Percentiles rank a stretch among this genome's conserved stretches.
These are phyloP conservation scores for Geotrichum histeridarum DNA, from an alignment of 1,139 yeast species.

Conservation along the genomic window DNA sequence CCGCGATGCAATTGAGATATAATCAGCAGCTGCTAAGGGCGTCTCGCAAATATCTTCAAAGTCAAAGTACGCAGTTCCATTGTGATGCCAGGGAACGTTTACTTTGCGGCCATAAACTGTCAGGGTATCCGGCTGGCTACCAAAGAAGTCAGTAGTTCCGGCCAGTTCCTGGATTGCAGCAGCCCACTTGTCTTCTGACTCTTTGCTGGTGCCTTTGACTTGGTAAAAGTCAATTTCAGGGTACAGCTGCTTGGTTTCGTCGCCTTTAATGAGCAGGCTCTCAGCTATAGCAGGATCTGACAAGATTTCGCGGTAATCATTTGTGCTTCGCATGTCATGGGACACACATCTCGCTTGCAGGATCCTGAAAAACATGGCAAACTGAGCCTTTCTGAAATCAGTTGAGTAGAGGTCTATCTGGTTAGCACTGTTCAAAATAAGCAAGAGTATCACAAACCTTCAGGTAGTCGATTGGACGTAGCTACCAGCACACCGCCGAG, in stretches of 20 bases:
- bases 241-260: background rate
- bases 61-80: slow-evolving; percentile 47
- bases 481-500: slow-evolving; percentile 72
- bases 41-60: slow-evolving; percentile 56
- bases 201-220: slow-evolving; percentile 5
- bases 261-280: background rate
- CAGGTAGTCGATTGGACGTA: slow-evolving; percentile 66
- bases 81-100: slow-evolving; percentile 44
- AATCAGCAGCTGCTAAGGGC: slow-evolving; percentile 61
- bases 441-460: slow-evolving; percentile 26
- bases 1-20: slow-evolving; percentile 59
- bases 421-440: background rate
- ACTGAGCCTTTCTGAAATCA: slow-evolving; percentile 55
- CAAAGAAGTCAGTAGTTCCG: slow-evolving; percentile 23
- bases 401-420: slow-evolving; percentile 50
- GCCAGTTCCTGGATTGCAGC: slow-evolving; percentile 26
- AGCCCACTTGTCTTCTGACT: slow-evolving; percentile 40
- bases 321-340: slow-evolving; percentile 55
- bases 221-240: slow-evolving; percentile 16
- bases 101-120: slow-evolving; percentile 55
- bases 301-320: slow-evolving; percentile 50
- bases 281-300: slow-evolving; percentile 25
- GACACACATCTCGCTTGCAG: slow-evolving; percentile 58
- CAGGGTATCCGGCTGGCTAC: slow-evolving; percentile 35
- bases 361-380: slow-evolving; percentile 52